phyloP scores from a whole-genome alignment of 495 filamentous ascomycete genomes.

The Niebla homalea region DNA sequence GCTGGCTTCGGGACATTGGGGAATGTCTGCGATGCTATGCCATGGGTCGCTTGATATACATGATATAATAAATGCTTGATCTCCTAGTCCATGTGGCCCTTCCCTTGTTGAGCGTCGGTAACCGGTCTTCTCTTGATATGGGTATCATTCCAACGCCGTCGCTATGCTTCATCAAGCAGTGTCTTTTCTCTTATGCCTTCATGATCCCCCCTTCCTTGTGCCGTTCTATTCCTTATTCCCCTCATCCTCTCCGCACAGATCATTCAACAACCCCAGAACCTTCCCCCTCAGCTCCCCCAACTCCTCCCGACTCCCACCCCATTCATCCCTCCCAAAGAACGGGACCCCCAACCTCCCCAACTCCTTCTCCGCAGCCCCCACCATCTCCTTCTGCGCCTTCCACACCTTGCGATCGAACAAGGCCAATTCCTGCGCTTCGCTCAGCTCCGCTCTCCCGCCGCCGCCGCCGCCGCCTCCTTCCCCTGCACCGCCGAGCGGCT shows the following conservation, averaged over 20 bases:
- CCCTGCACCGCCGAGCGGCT: not conserved
- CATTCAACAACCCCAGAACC: conserved; percentile 50
- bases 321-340: conserved; percentile 43
- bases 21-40: too few relatives aligned
- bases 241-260: conserved; percentile 38
- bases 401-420: conserved; percentile 42
- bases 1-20: too few relatives aligned
- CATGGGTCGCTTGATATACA: too few relatives aligned
- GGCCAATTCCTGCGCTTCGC: conserved; percentile 39
- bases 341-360: conserved; percentile 47
- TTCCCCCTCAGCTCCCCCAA: conserved; percentile 39
- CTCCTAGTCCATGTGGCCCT: too few relatives aligned
- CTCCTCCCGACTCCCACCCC: conserved; percentile 23
- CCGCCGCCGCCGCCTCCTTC: not conserved
- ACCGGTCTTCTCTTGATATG: not conserved
- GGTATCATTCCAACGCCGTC: not conserved
- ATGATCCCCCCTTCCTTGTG: not conserved
- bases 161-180: not conserved
- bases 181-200: not conserved
- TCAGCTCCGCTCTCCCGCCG: not conserved
- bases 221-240: not conserved
- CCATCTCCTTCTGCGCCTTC: conserved; percentile 44
- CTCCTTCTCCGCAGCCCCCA: conserved; percentile 38
- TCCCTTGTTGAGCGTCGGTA: not conserved
- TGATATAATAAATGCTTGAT: too few relatives aligned